Base-by-base conservation (phyloP, 2,329 filamentous ascomycete species). In the Clonostachys byssicola region DNA sequence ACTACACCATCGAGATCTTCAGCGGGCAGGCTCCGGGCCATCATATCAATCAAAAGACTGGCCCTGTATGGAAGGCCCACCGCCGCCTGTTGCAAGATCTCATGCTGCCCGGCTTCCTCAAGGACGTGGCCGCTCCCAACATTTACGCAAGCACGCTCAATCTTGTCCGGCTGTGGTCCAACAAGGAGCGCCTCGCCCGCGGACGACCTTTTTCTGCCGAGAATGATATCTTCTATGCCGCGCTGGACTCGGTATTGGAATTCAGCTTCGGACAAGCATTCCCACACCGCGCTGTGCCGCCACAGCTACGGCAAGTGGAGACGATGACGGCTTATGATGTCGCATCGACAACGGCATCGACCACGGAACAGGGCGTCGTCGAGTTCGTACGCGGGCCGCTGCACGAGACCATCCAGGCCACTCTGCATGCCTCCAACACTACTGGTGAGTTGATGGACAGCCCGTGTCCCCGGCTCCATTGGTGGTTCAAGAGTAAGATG, bases 31-130 rank as follows among this genome's bases (percentile, higher is more conserved):
- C 59, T 14, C 61, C 60, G 2, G 47, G 64, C 23, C 59, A 65
- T 51, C 67, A 72, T 49, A 62, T 62, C 23, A 54, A 60, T 17
- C 56, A 61, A 38, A 49, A 56, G 47, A 64, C 61, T 5, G 60
- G 55, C 2, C 43, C 53, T 2, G 56, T 53, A 12, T 72, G 61
- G 57, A 66, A 62, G 54, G 44, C 52, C 13, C 59, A 65, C 43
- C 60, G 65, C 9, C 59, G 60, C 10, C 56, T 69, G 5, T 51
- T 71, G 35, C 64, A 66, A 45, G 62, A 70, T 45, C 54, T 71
- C 34, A 70, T 72, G 66, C 54, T 63, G 6, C 65, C 62, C 1
- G 49, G 47, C 0, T 72, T 71, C 46, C 53, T 72, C 13, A 56
- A 55, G 40, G 48, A 56, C 16, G 58, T 69, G 4, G 54, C 51